Percentiles rank a stretch among this genome's conserved stretches.
Conservation (phyloP, 2,329 filamentous ascomycete genomes). For the Fusarium nematophilum region DNA sequence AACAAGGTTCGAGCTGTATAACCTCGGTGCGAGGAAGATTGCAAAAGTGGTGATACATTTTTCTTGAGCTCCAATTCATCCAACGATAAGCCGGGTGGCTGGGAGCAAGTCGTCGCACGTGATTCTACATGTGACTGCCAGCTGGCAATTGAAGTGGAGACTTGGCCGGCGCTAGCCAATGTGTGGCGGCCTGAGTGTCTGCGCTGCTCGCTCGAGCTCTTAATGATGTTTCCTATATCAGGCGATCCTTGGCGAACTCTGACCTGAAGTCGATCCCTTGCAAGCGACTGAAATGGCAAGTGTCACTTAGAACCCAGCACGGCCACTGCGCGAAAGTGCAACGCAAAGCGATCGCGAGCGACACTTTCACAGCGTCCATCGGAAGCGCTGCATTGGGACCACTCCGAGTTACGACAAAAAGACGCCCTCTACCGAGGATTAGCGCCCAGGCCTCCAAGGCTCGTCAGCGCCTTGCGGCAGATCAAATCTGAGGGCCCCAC, state of each 20-base stretch:
- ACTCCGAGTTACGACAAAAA: neutral
- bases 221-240: slow-evolving; percentile 22
- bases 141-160: slow-evolving; percentile 43
- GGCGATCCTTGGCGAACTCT: slow-evolving; percentile 13
- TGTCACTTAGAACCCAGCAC: neutral
- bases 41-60: neutral
- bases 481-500: slow-evolving; percentile 41
- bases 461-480: slow-evolving; percentile 23
- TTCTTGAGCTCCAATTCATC: neutral
- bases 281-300: slow-evolving; percentile 11
- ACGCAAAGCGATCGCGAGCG: neutral
- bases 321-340: neutral
- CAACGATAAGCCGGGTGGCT: neutral
- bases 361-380: neutral
- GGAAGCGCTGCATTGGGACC: neutral
- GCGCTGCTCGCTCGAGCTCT: slow-evolving; percentile 15
- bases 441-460: slow-evolving; percentile 13
- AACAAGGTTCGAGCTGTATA: neutral
- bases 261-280: slow-evolving; percentile 27
- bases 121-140: slow-evolving; percentile 45
- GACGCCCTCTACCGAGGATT: slow-evolving; percentile 7
- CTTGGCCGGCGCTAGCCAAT: slow-evolving; percentile 37
- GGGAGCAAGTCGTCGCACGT: slow-evolving; percentile 32
- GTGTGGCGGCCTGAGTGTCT: slow-evolving; percentile 44
- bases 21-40: neutral